Conservation (phyloP, 192 early-diverging fungal species). For the Backusella tarrabulga region DNA sequence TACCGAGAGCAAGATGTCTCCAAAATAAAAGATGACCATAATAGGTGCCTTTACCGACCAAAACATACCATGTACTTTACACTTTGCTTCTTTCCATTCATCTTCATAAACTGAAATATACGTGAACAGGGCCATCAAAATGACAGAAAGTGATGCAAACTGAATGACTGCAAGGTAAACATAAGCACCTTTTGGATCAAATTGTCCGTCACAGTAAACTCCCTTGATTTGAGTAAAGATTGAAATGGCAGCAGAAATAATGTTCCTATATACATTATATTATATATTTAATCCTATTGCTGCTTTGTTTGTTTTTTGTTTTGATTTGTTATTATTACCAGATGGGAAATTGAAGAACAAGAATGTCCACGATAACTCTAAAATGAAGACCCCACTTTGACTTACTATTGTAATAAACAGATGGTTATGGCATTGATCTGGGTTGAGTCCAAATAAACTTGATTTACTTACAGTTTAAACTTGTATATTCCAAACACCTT, state of each 20-base stretch:
- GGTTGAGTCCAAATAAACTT: too few species aligned
- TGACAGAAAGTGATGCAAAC: slow-evolving; percentile 34
- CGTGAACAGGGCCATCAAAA: slow-evolving; percentile 34
- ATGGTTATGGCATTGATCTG: too few species aligned
- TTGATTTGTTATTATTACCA: slow-evolving; percentile 19
- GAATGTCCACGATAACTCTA: slow-evolving; percentile 33
- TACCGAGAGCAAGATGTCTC: slow-evolving; percentile 23
- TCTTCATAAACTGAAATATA: slow-evolving; percentile 30
- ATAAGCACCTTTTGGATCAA: slow-evolving; percentile 28
- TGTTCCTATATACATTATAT: slow-evolving; percentile 17
- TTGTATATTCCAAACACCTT: slow-evolving; percentile 26
- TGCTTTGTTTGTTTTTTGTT: slow-evolving; percentile 3
- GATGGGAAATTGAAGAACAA: slow-evolving; percentile 40
- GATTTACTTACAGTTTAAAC: slow-evolving; percentile 30
- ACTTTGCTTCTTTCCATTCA: slow-evolving; percentile 31
- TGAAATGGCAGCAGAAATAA: slow-evolving; percentile 33
- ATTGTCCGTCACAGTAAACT: slow-evolving; percentile 27
- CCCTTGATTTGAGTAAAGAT: slow-evolving; percentile 36
- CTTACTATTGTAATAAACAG: slow-evolving; percentile 6
- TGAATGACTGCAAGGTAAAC: slow-evolving; percentile 32
- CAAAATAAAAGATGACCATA: slow-evolving; percentile 41
- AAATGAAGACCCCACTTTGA: slow-evolving; percentile 44
- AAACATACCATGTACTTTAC: slow-evolving; percentile 28
- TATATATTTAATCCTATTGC: not conserved
- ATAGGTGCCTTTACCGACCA: slow-evolving; percentile 43